These are phyloP conservation scores for Sugiyamaella castrensis DNA, from an alignment of 1,139 yeast species.

Conservation along the genomic window DNA sequence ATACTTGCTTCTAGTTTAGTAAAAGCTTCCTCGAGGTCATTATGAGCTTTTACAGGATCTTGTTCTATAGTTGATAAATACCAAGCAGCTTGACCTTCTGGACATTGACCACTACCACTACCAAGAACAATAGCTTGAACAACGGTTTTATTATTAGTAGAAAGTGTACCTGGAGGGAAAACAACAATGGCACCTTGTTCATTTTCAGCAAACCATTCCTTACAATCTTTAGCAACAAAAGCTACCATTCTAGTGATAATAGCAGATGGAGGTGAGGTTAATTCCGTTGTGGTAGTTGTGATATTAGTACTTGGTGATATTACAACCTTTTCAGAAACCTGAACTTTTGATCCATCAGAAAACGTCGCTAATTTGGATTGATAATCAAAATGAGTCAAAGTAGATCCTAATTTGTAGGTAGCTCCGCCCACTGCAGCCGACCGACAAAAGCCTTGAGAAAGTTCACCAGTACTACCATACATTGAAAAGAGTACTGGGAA, in stretches of 20 bases:
- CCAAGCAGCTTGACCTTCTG: conserved; percentile 88
- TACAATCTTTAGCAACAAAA: conserved; percentile 80
- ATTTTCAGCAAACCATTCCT: conserved; percentile 84
- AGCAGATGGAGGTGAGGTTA: conserved; percentile 35
- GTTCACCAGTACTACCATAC: conserved; percentile 95
- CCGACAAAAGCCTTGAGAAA: conserved; percentile 95
- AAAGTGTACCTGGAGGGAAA: conserved; percentile 84
- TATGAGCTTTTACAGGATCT: conserved; percentile 60
- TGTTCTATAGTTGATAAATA: conserved; percentile 76
- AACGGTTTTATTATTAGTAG: conserved; percentile 62
- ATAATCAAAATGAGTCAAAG: conserved; percentile 60
- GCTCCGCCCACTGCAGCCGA: conserved; percentile 99
- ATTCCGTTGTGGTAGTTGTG: conserved; percentile 8
- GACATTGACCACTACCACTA: conserved; percentile 86
- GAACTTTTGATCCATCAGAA: conserved; percentile 71
- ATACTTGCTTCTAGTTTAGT: conserved; percentile 75
- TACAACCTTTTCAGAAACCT: conserved; percentile 72
- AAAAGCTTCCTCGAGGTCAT: conserved; percentile 77
- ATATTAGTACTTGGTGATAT: conserved; percentile 27
- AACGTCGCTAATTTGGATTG: conserved; percentile 63
- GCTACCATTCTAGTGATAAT: conserved; percentile 72
- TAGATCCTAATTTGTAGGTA: conserved; percentile 62
- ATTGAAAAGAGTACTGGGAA: conserved; percentile 91
- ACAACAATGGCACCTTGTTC: conserved; percentile 86
- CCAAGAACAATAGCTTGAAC: conserved; percentile 88